Percentiles rank a stretch among this genome's conserved stretches.
Conservation (phyloP, 116 monocot genomes). For the Iris pallida region DNA sequence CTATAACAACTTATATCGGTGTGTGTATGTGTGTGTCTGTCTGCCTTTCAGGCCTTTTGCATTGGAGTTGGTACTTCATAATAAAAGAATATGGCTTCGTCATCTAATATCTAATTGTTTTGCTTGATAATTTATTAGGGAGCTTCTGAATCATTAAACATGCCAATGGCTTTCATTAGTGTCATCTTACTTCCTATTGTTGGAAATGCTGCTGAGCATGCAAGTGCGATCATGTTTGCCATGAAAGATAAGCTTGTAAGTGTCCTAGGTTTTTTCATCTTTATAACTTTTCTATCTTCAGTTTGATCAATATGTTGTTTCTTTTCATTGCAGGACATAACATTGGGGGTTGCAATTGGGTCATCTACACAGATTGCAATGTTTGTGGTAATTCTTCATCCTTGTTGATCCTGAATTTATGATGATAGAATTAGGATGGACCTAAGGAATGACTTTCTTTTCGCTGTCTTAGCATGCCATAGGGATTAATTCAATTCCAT, state of each 20-base stretch:
- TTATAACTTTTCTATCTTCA: neutral
- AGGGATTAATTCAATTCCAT: no score
- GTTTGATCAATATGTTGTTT: neutral
- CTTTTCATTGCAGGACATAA: slow-evolving; percentile 11
- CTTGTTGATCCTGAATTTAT: neutral
- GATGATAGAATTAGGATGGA: no score
- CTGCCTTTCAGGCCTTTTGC: no score
- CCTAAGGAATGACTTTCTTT: no score
- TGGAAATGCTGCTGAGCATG: slow-evolving; percentile 22
- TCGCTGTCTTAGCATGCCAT: no score
- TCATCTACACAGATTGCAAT: slow-evolving; percentile 21
- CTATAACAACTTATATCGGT: no score
- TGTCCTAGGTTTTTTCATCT: neutral
- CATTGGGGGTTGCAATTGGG: slow-evolving; percentile 29
- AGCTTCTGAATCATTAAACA: slow-evolving; percentile 17
- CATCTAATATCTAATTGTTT: slow-evolving; percentile 3
- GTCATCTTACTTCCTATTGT: slow-evolving; percentile 28
- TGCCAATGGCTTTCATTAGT: slow-evolving; percentile 20
- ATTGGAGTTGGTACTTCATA: neutral
- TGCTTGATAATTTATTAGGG: slow-evolving; percentile 7
- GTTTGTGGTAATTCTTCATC: slow-evolving; percentile 9
- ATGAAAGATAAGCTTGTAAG: slow-evolving; percentile 21
- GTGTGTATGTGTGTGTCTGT: no score
- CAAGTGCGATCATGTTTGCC: slow-evolving; percentile 29
- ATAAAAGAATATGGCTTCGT: neutral